phyloP scores from a whole-genome alignment of 2,329 filamentous ascomycete genomes.

The Colletotrichum liaoningense region DNA sequence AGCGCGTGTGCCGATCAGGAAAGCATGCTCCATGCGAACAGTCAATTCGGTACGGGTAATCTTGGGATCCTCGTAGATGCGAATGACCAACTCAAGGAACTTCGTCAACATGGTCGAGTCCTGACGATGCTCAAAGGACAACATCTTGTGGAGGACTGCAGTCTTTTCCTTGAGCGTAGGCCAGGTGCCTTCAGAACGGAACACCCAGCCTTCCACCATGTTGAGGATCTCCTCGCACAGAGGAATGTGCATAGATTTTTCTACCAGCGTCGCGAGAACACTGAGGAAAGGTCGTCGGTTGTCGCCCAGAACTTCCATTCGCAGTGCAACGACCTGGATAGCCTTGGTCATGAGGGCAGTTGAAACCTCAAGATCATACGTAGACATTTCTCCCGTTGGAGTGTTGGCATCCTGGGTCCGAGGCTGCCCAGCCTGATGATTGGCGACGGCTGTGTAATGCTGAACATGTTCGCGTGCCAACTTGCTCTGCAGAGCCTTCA shows the following conservation, averaged over 20 bases:
- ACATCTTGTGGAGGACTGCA: constrained; percentile 98
- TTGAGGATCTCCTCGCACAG: constrained; percentile 93
- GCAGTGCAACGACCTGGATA: constrained; percentile 89
- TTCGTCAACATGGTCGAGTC: constrained; percentile 90
- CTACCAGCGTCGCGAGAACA: constrained; percentile 92
- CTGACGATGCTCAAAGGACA: constrained; percentile 87
- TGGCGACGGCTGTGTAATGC: constrained; percentile 72
- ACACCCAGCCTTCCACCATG: constrained; percentile 97
- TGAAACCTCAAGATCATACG: constrained; percentile 88
- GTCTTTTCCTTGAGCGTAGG: constrained; percentile 99
- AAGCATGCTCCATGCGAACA: constrained; percentile 97
- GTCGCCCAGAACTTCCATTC: constrained; percentile 93
- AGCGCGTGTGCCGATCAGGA: constrained; percentile 93
- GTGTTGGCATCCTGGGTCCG: constrained; percentile 66
- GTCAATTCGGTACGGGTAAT: constrained; percentile 95
- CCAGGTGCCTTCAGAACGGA: constrained; percentile 93
- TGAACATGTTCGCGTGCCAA: constrained; percentile 93
- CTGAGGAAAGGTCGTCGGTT: constrained; percentile 93
- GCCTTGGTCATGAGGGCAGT: constrained; percentile 93
- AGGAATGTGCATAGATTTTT: constrained; percentile 88
- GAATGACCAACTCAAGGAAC: constrained; percentile 95
- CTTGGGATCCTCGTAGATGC: constrained; percentile 97
- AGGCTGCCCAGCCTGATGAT: constrained; percentile 55
- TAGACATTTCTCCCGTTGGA: constrained; percentile 69
- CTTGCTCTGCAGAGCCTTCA: constrained; percentile 94